These are phyloP conservation scores for Paracorniculantispora psalliotae DNA, from an alignment of 2,329 filamentous ascomycete species.

Conservation along the genomic window DNA sequence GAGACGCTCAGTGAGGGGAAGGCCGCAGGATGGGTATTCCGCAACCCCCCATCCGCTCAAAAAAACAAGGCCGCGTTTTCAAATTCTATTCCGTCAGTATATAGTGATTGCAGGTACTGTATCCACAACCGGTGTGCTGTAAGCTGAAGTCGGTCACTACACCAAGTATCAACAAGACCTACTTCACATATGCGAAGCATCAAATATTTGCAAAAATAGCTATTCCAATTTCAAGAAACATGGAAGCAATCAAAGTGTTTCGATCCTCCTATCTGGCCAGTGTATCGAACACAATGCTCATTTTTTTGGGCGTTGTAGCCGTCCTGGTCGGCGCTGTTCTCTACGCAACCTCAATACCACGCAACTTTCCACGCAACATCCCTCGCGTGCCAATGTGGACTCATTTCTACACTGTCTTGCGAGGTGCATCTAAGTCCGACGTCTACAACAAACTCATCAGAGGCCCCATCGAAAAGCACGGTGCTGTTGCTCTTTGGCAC, in stretches of 20 bases:
- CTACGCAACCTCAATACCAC: not conserved
- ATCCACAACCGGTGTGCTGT: too few species aligned
- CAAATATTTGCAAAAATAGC: not conserved
- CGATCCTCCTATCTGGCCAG: not conserved
- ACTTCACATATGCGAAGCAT: too few species aligned
- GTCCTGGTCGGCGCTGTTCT: not conserved
- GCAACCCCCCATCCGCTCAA: too few species aligned
- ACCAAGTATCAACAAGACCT: too few species aligned
- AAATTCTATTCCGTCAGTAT: too few species aligned
- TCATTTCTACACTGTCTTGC: not conserved
- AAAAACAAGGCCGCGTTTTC: too few species aligned
- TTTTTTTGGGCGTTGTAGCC: not conserved
- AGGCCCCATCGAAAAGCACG: not conserved
- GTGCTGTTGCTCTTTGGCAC: not conserved
- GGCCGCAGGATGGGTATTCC: too few species aligned
- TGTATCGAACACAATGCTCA: not conserved
- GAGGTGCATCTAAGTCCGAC: not conserved
- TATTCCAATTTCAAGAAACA: not conserved
- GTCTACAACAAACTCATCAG: not conserved
- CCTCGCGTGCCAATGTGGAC: not conserved
- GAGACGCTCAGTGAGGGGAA: too few species aligned
- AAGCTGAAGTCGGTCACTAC: too few species aligned
- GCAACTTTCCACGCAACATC: constrained; percentile 3
- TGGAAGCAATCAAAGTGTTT: not conserved
- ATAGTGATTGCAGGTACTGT: too few species aligned